Percentiles rank a stretch among this genome's conserved stretches.
These are phyloP conservation scores for Celoporthe dispersa DNA, from an alignment of 2,329 filamentous ascomycete genomes.

Conservation along the genomic window DNA sequence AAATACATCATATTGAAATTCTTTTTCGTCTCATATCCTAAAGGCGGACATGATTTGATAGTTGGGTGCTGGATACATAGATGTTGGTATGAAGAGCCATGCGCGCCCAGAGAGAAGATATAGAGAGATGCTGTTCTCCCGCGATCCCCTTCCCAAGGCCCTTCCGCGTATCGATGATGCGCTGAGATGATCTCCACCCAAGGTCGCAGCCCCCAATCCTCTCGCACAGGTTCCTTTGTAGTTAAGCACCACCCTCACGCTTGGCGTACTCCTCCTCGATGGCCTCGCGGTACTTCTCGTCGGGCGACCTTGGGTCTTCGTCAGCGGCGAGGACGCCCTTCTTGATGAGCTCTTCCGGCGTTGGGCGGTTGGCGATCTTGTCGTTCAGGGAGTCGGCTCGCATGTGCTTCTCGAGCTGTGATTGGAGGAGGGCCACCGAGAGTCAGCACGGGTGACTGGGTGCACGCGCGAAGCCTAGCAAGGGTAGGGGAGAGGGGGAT, in stretches of 20 bases:
- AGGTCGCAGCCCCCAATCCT: not conserved
- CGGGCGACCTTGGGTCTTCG: constrained; percentile 64
- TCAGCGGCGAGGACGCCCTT: constrained; percentile 71
- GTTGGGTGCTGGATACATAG: not conserved
- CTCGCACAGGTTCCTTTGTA: not conserved
- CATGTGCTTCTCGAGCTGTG: constrained; percentile 81
- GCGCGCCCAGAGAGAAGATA: not conserved
- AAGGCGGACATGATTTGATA: not conserved
- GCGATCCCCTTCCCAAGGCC: not conserved
- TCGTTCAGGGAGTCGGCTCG: constrained; percentile 84
- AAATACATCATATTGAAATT: not conserved
- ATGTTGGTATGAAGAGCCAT: not conserved
- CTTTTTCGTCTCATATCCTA: not conserved
- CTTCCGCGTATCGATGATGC: not conserved
- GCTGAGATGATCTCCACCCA: not conserved
- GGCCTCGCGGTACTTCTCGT: constrained; percentile 62
- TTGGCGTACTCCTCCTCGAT: constrained; percentile 69
- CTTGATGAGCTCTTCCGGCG: constrained; percentile 75
- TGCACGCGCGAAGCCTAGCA: not conserved
- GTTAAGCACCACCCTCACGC: constrained; percentile 63
- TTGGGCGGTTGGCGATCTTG: constrained; percentile 78
- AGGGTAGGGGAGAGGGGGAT: not conserved
- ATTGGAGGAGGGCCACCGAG: not conserved
- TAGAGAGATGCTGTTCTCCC: not conserved
- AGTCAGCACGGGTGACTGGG: not conserved